Conservation (phyloP, 192 early-diverging fungal genomes). For the Entomortierella beljakovae region DNA sequence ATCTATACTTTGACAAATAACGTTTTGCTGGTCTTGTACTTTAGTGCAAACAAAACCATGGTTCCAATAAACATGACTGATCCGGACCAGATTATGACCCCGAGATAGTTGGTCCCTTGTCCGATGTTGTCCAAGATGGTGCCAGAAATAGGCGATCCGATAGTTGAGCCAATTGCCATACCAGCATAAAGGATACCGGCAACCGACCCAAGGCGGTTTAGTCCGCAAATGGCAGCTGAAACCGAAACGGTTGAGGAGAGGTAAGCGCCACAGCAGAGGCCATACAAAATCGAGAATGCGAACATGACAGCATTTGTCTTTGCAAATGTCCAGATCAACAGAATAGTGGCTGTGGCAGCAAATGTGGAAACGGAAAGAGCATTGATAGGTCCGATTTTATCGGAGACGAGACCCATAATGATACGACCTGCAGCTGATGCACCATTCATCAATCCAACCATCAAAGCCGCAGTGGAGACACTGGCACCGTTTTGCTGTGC, state of each 20-base stretch:
- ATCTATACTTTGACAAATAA: constrained; percentile 26
- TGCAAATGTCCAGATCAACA: constrained; percentile 65
- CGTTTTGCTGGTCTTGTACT: constrained; percentile 17
- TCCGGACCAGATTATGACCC: constrained; percentile 42
- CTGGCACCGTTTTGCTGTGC: constrained; percentile 58
- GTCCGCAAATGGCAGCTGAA: constrained; percentile 34
- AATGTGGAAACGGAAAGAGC: constrained; percentile 59
- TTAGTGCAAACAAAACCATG: constrained; percentile 20
- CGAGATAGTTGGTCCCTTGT: constrained; percentile 31
- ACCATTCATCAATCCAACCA: constrained; percentile 76
- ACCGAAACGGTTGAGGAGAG: constrained; percentile 50
- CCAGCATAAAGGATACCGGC: constrained; percentile 47
- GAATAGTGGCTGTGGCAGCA: constrained; percentile 51
- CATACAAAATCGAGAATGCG: constrained; percentile 39
- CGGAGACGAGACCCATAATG: constrained; percentile 68
- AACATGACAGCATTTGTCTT: constrained; percentile 46
- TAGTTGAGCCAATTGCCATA: constrained; percentile 41
- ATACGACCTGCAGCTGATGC: constrained; percentile 72
- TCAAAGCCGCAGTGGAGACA: constrained; percentile 56
- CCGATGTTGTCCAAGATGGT: constrained; percentile 38
- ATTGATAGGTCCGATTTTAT: constrained; percentile 65
- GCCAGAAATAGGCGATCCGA: constrained; percentile 47
- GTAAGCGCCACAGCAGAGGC: constrained; percentile 51
- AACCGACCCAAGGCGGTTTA: constrained; percentile 25
- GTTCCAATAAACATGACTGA: constrained; percentile 29